Evolutionary conservation across 1,139 yeast genomes (phyloP).

Genomic region (Zygosaccharomyces pseudobailii): DNA sequence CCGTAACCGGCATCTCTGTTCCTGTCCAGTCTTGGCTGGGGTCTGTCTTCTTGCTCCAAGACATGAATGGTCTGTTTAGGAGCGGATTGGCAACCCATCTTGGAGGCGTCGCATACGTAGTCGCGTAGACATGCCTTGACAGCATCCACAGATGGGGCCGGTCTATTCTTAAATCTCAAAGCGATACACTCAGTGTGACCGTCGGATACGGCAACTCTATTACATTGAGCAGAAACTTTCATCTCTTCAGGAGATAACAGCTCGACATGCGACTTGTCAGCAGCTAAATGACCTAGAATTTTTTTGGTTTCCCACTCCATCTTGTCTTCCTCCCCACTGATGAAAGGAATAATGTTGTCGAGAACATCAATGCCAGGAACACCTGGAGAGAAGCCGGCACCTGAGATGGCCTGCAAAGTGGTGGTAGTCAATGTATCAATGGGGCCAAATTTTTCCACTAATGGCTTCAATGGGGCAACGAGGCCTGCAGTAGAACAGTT

Average conservation of each 20-base stretch:
- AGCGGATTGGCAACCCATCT: constrained; percentile 80
- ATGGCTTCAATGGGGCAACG: constrained; percentile 93
- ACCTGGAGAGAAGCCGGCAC: constrained; percentile 98
- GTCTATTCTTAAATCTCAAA: constrained; percentile 72
- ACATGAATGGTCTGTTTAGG: constrained; percentile 91
- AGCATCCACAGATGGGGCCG: constrained; percentile 79
- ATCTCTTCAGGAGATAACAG: constrained; percentile 65
- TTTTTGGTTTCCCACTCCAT: constrained; percentile 98
- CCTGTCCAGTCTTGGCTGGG: constrained; percentile 97
- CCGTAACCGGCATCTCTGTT: constrained; percentile 93
- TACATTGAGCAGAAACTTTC: constrained; percentile 92
- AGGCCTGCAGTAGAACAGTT: constrained; percentile 98
- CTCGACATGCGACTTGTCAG: constrained; percentile 53
- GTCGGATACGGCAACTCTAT: constrained; percentile 93
- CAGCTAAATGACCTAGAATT: constrained; percentile 63
- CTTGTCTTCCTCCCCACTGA: constrained; percentile 96
- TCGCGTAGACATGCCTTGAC: constrained; percentile 65
- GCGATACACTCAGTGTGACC: constrained; percentile 98
- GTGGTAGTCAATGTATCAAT: constrained; percentile 82
- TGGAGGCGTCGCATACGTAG: constrained; percentile 79
- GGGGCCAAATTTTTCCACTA: constrained; percentile 85
- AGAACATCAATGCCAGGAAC: constrained; percentile 91
- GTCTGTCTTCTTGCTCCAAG: constrained; percentile 86
- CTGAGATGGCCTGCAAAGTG: constrained; percentile 95
- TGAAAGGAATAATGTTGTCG: constrained; percentile 91